Percentiles rank a stretch among this genome's conserved stretches.
Conservation (phyloP, 2,329 filamentous ascomycete species). For the Furcasterigmium sp. region DNA sequence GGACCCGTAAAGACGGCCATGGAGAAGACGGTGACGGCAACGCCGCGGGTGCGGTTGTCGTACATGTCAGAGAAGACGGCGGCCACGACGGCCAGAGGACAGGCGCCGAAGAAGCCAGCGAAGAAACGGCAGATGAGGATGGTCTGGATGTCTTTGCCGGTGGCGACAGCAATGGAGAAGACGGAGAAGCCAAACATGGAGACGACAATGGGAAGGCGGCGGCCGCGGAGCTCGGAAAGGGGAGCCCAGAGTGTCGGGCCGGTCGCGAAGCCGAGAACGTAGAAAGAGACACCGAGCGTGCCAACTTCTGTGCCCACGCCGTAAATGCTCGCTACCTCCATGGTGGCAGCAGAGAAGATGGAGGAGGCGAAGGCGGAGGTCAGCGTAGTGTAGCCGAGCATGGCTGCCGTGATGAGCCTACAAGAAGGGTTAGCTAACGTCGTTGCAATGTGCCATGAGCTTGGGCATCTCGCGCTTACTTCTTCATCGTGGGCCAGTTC, state of each 20-base stretch:
- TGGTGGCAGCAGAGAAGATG: conserved; percentile 66
- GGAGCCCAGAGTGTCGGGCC: conserved; percentile 70
- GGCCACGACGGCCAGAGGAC: conserved; percentile 62
- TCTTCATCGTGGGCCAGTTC: conserved; percentile 79
- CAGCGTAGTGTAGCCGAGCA: conserved; percentile 70
- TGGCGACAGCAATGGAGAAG: conserved; percentile 60
- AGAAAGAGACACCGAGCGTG: conserved; percentile 61
- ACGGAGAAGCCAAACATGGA: conserved; percentile 66
- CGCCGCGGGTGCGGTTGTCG: conserved; percentile 55
- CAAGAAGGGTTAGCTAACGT: no score
- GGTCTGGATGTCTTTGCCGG: conserved; percentile 62
- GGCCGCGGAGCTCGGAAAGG: conserved; percentile 65
- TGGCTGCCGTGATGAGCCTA: conserved; percentile 56
- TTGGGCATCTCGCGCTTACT: no score
- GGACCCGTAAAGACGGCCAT: conserved; percentile 64
- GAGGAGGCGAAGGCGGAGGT: conserved; percentile 67
- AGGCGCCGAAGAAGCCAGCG: conserved; percentile 65
- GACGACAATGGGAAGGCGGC: conserved; percentile 55
- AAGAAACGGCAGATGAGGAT: conserved; percentile 71
- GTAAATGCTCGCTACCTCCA: conserved; percentile 50
- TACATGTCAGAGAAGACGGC: conserved; percentile 71
- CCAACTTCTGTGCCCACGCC: conserved; percentile 57
- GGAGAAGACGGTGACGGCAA: conserved; percentile 53
- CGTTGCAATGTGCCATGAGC: conserved; percentile 26
- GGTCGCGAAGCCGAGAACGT: conserved; percentile 67